Base-by-base conservation (phyloP, 2,329 filamentous ascomycete genomes). In the Penicillium sp. region DNA sequence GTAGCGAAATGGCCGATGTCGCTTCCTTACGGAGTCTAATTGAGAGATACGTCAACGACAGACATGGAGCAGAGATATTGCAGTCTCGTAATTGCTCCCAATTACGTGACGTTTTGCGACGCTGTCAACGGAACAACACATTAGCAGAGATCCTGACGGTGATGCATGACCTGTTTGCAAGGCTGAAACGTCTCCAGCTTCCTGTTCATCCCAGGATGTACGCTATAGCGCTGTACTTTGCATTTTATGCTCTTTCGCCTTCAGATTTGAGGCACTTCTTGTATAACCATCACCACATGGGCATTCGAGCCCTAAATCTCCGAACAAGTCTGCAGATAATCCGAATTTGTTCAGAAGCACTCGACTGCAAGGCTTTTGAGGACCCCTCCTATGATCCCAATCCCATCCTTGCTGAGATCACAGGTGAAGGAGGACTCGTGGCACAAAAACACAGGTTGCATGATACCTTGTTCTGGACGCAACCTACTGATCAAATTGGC, bases 121-220 rank as follows among this genome's bases (percentile, higher is more conserved):
- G 48, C 22, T 66, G 58, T 46, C 51, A 61, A 45, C 54, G 40
- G n/a, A 43, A 53, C 28, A 51, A 56, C 41, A 61, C 63, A 13
- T 61, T 60, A 38, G 53, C 57, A 8, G 66, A 70, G 41, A 59
- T 71, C 19, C 53, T 68, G 15, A 58, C 58, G 6, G 51, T 58
- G 3, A 48, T 71, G 28, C 64, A 63, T 50, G 66, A 63, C 17
- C 54, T 68, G 24, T 45, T 61, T 32, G 54, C 54, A 40, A 64
- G 68, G 48, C 46, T 66, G 31, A 44, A 57, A 15, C 57, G 45
- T 19, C 43, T 65, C 9, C 31, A 48, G 4, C 49, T 57, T 2
- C 35, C 37, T 12, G 29, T 62, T 5, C 50, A 43, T 2, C 35
- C 41, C 13, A 15, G 48, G 2, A 22, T 63, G 6, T 58, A 53